Base-by-base conservation (phyloP, 768 basidiomycete genomes). In the Lyophyllum decastes region DNA sequence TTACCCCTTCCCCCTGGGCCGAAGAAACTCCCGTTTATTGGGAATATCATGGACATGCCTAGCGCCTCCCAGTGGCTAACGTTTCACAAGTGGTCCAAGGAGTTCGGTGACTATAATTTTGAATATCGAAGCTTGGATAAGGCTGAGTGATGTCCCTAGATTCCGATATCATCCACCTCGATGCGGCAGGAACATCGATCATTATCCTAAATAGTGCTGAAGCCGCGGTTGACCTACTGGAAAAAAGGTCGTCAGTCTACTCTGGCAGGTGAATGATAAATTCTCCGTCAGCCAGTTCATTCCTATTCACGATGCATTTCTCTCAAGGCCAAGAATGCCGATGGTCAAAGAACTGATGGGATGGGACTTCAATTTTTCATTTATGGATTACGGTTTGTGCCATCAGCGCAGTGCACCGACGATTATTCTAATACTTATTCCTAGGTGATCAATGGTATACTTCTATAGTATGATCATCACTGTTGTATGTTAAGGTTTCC, bases 1-100 rank as follows among this genome's bases (percentile, higher is more conserved):
- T 54, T 69, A 16, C 71, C 68, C 0, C 63, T 78, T 7, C 78
- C 78, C 11, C 79, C 79, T n/a, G 79, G 78, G 41, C 78, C 78
- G 1, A 73, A 62, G 46, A 70, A 70, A 24, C 65, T 72, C n/a
- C 76, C 76, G 24, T 34, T 80, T 11, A 66, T 79, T 26, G 78
- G 78, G 8, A 79, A 78, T 59, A 52, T 79, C 6, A 47, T 71
- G 24, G 72, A 79, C 47, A 61, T 81, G 54, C 79, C 79, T 4
- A 60, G 66, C 40, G 66, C 67, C 34, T 60, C 70, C 25, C 72
- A 76, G 54, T 75, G 77, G 64, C 60, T 60, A 17, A 72, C 74
- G 0, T 81, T 78, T 60, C 68, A 74, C 21, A 57, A 69, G 41
- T 80, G 77, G 79, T 71, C 73, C 45, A 68, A 73, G 14, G 66